Evolutionary conservation across 1,284 basidiomycete genomes (phyloP), one percentile per base, ranked within the genome.

Genomic region (Trametes hirsuta): DNA sequence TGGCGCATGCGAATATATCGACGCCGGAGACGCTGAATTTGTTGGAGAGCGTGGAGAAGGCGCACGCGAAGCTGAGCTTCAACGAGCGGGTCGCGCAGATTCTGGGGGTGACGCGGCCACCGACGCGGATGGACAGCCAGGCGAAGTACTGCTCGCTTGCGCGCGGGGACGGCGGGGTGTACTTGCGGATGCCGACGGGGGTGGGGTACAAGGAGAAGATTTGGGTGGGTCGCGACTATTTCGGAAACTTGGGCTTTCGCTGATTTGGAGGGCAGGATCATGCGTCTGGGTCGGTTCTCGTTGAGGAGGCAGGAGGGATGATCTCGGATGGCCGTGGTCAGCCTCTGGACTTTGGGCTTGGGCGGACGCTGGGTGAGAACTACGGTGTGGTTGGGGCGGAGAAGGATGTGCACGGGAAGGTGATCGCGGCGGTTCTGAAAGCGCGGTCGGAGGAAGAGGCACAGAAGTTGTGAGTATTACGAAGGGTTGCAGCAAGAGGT

Each of bases 91-190:
- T 97, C 46, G 88, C 92, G 0, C 74, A 83, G 53, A 69, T 91
- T 3, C 80, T 98, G 30, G 84, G 84, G 14, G 85, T 97, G 60
- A 85, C 85, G 10, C 78, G 82, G 34, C 71, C 81, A 18, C 84
- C 93, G 44, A 81, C 90, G n/a, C 83, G 94, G 30, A 98, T 99
- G 95, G 97, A 99, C 75, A 95, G 92, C 73, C 97, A 98, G 76
- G 95, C 95, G 8, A 99, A 99, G 77, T 99, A 99, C 70, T 89
- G 91, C 36, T 90, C 89, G 69, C 85, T 98, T 15, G 87, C 90
- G 2, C 81, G 96, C 44, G 95, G 95, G 0, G 94, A 97, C 63
- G 95, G 95, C 1, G 89, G 90, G 12, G 87, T 90, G 39, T 99
- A 99, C 76, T 79, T 99, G 53, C 84, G 97, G 25, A 91, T 98